Evolutionary conservation across 805 yeast species (phyloP).

Genomic region (Kuraishia piskuri): DNA sequence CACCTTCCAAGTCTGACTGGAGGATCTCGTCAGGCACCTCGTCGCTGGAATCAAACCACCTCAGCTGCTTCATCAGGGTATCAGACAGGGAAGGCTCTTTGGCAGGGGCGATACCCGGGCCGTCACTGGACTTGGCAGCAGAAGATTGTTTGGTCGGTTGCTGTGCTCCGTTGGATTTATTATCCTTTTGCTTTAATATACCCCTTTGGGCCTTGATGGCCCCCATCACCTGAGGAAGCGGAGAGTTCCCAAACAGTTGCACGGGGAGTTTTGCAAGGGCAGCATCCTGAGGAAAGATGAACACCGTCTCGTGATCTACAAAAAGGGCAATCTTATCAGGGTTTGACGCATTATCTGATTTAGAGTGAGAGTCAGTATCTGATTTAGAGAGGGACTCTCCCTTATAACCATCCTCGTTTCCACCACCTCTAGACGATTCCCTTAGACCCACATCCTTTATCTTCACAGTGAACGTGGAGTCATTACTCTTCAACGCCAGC

Average conservation of each 20-base stretch:
- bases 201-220: background rate
- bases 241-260: background rate
- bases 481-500: background rate
- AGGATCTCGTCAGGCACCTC: constrained; percentile 24
- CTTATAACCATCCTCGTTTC: no score
- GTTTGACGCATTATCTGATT: no score
- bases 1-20: constrained; percentile 41
- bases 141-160: background rate
- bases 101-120: no score
- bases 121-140: no score
- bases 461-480: background rate
- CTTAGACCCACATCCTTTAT: background rate
- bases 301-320: background rate
- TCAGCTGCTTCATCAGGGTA: constrained; percentile 5
- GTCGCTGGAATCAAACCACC: constrained; percentile 13
- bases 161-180: background rate
- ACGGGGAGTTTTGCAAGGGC: background rate
- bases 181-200: constrained; percentile 2
- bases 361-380: no score
- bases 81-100: background rate
- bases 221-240: background rate
- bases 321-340: background rate
- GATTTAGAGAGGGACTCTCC: no score
- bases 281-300: background rate
- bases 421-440: no score